A percentile compares a stretch with the other conserved stretches of the same genome.
Evolutionary conservation across 441 rosid species (phyloP).

Genomic region (Gossypium gossypioides): DNA sequence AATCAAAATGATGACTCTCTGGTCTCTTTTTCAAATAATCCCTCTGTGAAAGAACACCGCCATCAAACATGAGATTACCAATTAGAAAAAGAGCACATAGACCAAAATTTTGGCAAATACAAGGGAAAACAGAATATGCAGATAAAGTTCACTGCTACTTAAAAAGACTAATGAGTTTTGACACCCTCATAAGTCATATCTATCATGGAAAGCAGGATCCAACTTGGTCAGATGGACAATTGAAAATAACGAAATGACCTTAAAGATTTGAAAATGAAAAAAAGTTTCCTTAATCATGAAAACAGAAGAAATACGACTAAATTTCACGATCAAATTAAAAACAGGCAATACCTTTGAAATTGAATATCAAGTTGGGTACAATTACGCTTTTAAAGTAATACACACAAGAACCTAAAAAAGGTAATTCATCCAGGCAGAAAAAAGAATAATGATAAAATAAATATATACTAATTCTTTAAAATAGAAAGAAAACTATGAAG

Average conservation of each 20-base stretch:
- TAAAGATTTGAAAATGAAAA: slow-evolving; percentile 1
- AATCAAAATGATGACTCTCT: slow-evolving; percentile 68
- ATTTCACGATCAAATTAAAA: not conserved
- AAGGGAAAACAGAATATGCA: not conserved
- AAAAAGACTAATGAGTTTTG: not conserved
- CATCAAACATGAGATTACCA: not conserved
- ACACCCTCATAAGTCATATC: not conserved
- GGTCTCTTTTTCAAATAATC: slow-evolving; percentile 64
- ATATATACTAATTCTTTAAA: not conserved
- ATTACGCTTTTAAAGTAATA: not conserved
- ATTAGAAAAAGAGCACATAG: not conserved
- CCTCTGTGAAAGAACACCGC: slow-evolving; percentile 43
- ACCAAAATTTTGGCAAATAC: not conserved
- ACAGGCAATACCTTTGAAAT: not conserved
- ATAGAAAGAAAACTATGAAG: not conserved
- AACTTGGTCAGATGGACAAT: not conserved
- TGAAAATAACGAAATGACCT: not conserved
- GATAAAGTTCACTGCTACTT: not conserved
- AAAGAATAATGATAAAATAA: not conserved
- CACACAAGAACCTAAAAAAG: not conserved
- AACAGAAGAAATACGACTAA: not conserved
- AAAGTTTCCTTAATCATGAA: not conserved
- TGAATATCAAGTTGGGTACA: not conserved
- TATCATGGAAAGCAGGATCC: not conserved
- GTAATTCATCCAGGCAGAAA: not conserved